A percentile compares a stretch with the other conserved stretches of the same genome.
These are phyloP conservation scores for Botrytis sinoallii DNA, from an alignment of 2,329 filamentous ascomycete species.

Conservation along the genomic window DNA sequence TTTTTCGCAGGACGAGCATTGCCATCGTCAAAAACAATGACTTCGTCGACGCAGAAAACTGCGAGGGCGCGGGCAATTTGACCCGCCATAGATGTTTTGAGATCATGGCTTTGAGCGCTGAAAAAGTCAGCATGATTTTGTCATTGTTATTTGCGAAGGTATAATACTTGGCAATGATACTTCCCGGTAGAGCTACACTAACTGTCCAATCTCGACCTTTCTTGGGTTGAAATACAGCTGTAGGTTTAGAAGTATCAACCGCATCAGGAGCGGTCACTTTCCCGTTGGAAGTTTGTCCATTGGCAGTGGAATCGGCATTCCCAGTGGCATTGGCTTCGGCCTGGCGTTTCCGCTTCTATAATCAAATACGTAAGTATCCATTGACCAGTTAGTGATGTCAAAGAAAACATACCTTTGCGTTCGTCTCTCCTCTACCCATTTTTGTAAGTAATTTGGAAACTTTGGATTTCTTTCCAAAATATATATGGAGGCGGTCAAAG, in stretches of 20 bases:
- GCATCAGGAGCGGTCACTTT: slow-evolving; percentile 33
- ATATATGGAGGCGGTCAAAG: slow-evolving; percentile 23
- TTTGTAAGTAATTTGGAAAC: slow-evolving; percentile 18
- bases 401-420: slow-evolving; percentile 30
- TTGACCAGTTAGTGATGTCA: background rate
- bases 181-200: slow-evolving; percentile 75
- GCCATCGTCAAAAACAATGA: slow-evolving; percentile 78
- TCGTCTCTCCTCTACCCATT: slow-evolving; percentile 37
- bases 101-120: slow-evolving; percentile 49
- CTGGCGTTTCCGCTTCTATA: slow-evolving; percentile 38
- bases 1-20: slow-evolving; percentile 37
- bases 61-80: slow-evolving; percentile 77
- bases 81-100: slow-evolving; percentile 69
- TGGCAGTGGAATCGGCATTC: slow-evolving; percentile 29
- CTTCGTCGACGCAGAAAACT: slow-evolving; percentile 81
- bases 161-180: slow-evolving; percentile 69
- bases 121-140: slow-evolving; percentile 14
- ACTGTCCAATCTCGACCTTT: slow-evolving; percentile 68
- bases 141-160: slow-evolving; percentile 22
- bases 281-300: slow-evolving; percentile 21
- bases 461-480: slow-evolving; percentile 16
- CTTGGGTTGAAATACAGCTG: slow-evolving; percentile 63
- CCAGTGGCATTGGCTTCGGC: slow-evolving; percentile 29
- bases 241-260: slow-evolving; percentile 59
- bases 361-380: slow-evolving; percentile 3